Conservation (phyloP, 176 grass and related monocot species). For the Zizania latifolia region DNA sequence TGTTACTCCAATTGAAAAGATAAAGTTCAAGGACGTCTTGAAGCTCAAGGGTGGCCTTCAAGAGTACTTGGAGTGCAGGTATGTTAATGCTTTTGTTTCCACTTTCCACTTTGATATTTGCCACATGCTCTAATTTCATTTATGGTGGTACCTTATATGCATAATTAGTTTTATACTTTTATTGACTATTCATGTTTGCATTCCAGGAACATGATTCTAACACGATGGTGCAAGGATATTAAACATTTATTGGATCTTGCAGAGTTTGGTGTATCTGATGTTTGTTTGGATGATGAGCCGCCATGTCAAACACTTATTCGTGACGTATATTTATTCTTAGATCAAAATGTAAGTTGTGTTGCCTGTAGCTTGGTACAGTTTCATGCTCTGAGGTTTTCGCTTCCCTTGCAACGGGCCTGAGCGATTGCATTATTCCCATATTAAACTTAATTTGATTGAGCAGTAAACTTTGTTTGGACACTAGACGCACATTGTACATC, state of each 20-base stretch:
- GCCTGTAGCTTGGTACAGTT: background rate
- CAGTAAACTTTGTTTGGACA: background rate
- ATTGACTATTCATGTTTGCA: conserved; percentile 32
- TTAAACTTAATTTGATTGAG: conserved; percentile 11
- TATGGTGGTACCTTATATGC: conserved; percentile 3
- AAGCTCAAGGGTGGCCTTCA: conserved; percentile 84
- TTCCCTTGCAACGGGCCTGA: no score
- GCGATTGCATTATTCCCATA: conserved; percentile 16
- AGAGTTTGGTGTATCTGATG: conserved; percentile 63
- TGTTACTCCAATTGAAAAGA: conserved; percentile 82
- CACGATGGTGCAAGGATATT: conserved; percentile 82
- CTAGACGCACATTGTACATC: background rate
- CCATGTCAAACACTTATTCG: conserved; percentile 52
- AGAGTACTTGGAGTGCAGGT: conserved; percentile 96
- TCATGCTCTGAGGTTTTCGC: no score
- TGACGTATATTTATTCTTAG: conserved; percentile 85
- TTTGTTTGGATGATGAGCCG: conserved; percentile 51
- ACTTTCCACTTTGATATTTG: conserved; percentile 17
- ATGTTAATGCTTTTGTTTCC: background rate
- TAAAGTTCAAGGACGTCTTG: conserved; percentile 88
- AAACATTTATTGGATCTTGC: conserved; percentile 71
- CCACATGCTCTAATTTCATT: conserved; percentile 15
- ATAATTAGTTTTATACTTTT: conserved; percentile 23
- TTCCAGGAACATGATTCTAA: conserved; percentile 87
- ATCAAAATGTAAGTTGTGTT: conserved; percentile 75